Percentiles rank a stretch among this genome's conserved stretches.
Evolutionary conservation across 2,329 filamentous ascomycete species (phyloP).

Genomic region (Cladosporium sp.): DNA sequence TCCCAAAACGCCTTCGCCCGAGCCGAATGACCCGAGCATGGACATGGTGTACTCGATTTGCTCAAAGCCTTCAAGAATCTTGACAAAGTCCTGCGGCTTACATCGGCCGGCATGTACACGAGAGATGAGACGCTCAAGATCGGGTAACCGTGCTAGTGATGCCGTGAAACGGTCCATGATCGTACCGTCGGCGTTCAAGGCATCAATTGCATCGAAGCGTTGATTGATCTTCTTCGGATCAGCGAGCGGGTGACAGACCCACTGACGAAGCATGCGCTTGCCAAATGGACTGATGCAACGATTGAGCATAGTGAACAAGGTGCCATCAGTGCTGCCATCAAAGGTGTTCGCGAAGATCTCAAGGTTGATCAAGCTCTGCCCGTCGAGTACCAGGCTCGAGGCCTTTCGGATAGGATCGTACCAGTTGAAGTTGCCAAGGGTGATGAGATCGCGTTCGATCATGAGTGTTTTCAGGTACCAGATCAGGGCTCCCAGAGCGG

Average conservation of each 20-base stretch:
- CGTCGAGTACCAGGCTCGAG: constrained; percentile 87
- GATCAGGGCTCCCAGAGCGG: constrained; percentile 82
- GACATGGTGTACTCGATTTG: constrained; percentile 95
- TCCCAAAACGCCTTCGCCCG: constrained; percentile 80
- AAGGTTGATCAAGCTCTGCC: constrained; percentile 96
- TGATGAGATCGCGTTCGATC: constrained; percentile 82
- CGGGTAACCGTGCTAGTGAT: constrained; percentile 86
- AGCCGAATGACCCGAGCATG: constrained; percentile 70
- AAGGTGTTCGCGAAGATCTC: constrained; percentile 93
- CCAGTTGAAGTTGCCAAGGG: constrained; percentile 84
- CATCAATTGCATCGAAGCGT: constrained; percentile 88
- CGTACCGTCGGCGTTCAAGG: constrained; percentile 78
- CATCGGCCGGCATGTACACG: constrained; percentile 91
- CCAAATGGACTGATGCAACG: constrained; percentile 95
- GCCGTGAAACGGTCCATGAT: constrained; percentile 85
- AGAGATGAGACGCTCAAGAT: constrained; percentile 90
- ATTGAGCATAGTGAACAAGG: constrained; percentile 86
- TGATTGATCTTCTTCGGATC: constrained; percentile 88
- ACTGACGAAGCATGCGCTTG: constrained; percentile 92
- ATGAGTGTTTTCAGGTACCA: constrained; percentile 83
- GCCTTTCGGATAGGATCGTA: constrained; percentile 92
- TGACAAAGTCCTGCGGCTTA: constrained; percentile 87
- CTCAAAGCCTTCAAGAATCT: constrained; percentile 92
- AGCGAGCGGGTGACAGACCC: constrained; percentile 94
- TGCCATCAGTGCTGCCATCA: constrained; percentile 81